These are phyloP conservation scores for Xylaria sp. DNA, from an alignment of 2,329 filamentous ascomycete species.

Conservation along the genomic window DNA sequence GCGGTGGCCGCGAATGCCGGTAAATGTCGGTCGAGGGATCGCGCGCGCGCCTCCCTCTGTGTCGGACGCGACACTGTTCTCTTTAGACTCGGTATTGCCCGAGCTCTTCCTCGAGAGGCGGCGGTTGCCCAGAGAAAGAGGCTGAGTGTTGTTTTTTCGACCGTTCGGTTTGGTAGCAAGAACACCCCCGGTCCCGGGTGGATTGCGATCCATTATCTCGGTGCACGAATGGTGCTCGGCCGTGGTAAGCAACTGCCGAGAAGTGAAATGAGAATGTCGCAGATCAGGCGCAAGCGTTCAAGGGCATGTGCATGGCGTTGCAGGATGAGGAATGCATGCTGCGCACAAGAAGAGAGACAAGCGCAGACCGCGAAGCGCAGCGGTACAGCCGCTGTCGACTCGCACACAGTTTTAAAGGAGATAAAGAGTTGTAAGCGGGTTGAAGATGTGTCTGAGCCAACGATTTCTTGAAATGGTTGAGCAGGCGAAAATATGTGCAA, in stretches of 20 bases:
- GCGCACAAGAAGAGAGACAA: constrained; percentile 21
- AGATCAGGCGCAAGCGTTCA: constrained; percentile 39
- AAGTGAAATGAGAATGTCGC: not conserved
- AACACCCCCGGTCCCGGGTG: constrained; percentile 36
- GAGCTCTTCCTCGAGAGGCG: constrained; percentile 35
- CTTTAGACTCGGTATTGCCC: constrained; percentile 40
- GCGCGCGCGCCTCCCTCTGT: constrained; percentile 35
- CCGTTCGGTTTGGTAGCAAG: constrained; percentile 45
- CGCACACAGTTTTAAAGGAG: not conserved
- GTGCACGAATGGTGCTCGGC: not conserved
- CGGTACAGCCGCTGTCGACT: constrained; percentile 4
- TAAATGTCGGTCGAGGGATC: constrained; percentile 27
- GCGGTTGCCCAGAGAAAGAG: constrained; percentile 37
- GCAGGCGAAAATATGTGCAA: not conserved
- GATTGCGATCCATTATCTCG: constrained; percentile 43
- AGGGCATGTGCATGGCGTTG: constrained; percentile 18
- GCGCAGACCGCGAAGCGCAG: not conserved
- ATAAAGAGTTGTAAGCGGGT: not conserved
- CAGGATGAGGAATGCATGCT: constrained; percentile 33
- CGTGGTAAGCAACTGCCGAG: constrained; percentile 8
- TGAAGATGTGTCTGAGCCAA: not conserved
- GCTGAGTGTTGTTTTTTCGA: constrained; percentile 41
- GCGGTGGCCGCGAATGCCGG: constrained; percentile 23
- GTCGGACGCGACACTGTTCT: constrained; percentile 43
- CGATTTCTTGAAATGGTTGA: not conserved